Percentiles rank a stretch among this genome's conserved stretches.
These are phyloP conservation scores for Tagetes erecta DNA, from an alignment of 129 eudicot genomes.

Conservation along the genomic window DNA sequence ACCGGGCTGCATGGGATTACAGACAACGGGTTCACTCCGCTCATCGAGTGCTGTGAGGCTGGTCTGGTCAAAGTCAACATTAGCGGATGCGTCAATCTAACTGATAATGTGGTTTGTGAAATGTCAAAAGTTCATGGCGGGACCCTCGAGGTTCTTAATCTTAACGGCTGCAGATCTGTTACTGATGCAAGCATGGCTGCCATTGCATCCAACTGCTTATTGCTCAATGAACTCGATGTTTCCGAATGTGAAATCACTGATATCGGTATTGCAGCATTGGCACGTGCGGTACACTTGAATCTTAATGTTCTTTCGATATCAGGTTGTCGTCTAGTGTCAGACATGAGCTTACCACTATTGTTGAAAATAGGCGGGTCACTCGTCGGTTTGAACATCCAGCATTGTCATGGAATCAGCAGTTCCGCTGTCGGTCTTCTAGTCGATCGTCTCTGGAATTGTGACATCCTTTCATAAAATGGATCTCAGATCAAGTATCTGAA, in stretches of 20 bases:
- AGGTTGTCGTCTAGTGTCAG: constrained; percentile 56
- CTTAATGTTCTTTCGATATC: constrained; percentile 63
- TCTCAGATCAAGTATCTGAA: background rate
- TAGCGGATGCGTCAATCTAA: constrained; percentile 50
- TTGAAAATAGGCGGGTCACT: constrained; percentile 52
- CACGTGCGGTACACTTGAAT: constrained; percentile 47
- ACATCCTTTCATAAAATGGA: constrained; percentile 52
- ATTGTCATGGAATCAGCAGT: constrained; percentile 52
- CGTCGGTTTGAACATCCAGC: constrained; percentile 57
- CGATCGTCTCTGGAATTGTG: constrained; percentile 55
- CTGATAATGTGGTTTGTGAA: constrained; percentile 46
- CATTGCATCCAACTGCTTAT: constrained; percentile 57
- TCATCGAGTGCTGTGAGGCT: constrained; percentile 51
- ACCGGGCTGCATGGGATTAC: constrained; percentile 58
- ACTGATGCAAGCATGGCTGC: constrained; percentile 65
- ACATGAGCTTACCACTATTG: constrained; percentile 49
- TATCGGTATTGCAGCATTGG: constrained; percentile 65
- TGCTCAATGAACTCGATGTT: constrained; percentile 62
- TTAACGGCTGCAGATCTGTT: constrained; percentile 59
- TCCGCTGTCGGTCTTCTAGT: constrained; percentile 45
- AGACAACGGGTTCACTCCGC: constrained; percentile 56
- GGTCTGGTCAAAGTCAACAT: constrained; percentile 59
- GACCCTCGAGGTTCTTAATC: constrained; percentile 58
- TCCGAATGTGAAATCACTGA: constrained; percentile 59
- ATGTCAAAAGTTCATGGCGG: constrained; percentile 63